Evolutionary conservation across 176 grass and related monocot species (phyloP), one percentile per base, ranked within the genome.

Genomic region (Chloris gayana): DNA sequence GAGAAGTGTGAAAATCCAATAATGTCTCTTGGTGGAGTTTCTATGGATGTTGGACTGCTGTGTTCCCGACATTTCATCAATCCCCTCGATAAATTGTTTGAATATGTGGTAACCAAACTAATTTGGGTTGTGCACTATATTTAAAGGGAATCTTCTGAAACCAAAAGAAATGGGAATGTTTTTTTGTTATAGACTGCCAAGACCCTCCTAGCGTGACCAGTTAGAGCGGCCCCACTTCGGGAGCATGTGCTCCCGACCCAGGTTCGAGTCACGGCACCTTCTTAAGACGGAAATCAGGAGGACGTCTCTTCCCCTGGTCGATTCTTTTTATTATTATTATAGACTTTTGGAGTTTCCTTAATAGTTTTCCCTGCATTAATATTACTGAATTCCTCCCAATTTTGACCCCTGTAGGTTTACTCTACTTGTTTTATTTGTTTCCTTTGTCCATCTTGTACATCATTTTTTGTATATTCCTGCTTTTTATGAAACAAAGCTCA

Each of bases 401-500:
- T 63, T 63, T 63, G 60, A 30, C 12, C 27, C 13, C 4, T 31
- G 13, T 31, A 31, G 26, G 13, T 63, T 30, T 30, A 63, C 13
- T 25, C 21, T 29, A n/a, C 7, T 51, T 79, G 14, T 67, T 53
- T 38, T 4, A 51, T 53, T 42, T 64, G 3, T 7, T 31, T 62
- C 45, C 41, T 13, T 14, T 66, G 6, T 33, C 18, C 27, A 9
- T 77, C 5, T n/a, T 44, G 31, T 35, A 22, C n/a, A n/a, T 30
- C 9, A 11, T 25, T 31, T 27, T 45, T 27, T 9, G 19, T 13
- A 59, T 67, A 41, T 76, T 39, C 12, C 41, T 67, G 27, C n/a
- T n/a, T 5, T 65, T 75, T 76, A 49, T 76, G 77, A 68, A 77
- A 82, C 25, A 67, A 78, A 1, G 7, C 73, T 89, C 19, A 68